Base-by-base conservation (phyloP, 2,329 filamentous ascomycete genomes). In the Zopfia rhizophila region DNA sequence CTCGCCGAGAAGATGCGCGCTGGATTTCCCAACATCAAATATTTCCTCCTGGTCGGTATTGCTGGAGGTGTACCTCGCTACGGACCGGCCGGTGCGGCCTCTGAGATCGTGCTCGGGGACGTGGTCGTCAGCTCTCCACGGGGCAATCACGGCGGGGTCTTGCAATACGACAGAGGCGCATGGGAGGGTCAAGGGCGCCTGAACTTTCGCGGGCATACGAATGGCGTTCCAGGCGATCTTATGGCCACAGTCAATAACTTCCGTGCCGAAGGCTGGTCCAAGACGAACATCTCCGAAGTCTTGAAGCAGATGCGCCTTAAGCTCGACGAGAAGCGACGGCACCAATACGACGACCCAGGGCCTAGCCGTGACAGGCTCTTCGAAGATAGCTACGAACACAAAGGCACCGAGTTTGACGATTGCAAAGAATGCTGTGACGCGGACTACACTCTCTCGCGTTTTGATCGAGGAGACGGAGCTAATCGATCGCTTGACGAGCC, bases 1-100 rank as follows among this genome's bases (percentile, higher is more conserved):
- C 45, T 57, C 35, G 51, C 53, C 16, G 43, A 36, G 19, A 50
- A 44, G 35, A 54, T 58, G 50, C 36, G 38, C 23, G 27, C 21
- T 40, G 43, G 37, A 2, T 56, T 54, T 22, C 45, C 47, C 4
- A 48, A 48, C 27, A 55, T 58, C 36, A 46, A 40, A 13, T 53
- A 44, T 27, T 52, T 56, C 31, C 13, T 59, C 1, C 18, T 57
- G n/a, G 57, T 62, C 13, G 51, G 57, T n/a, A 62, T 60, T 28
- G 53, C 35, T 45, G 51, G 57, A n/a, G 57, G 59, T 4, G 53
- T 55, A 3, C 57, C 51, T 22, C 23, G 38, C 37, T 55, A 59
- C 27, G 48, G 54, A 13, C 45, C 48, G 25, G 24, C 50, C 16
- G 43, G 56, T 36, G 50, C 44, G 28, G 39, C 3, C 5, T 39